Evolutionary conservation across 768 basidiomycete genomes (phyloP).

Genomic region (Tricholoma furcatifolium): DNA sequence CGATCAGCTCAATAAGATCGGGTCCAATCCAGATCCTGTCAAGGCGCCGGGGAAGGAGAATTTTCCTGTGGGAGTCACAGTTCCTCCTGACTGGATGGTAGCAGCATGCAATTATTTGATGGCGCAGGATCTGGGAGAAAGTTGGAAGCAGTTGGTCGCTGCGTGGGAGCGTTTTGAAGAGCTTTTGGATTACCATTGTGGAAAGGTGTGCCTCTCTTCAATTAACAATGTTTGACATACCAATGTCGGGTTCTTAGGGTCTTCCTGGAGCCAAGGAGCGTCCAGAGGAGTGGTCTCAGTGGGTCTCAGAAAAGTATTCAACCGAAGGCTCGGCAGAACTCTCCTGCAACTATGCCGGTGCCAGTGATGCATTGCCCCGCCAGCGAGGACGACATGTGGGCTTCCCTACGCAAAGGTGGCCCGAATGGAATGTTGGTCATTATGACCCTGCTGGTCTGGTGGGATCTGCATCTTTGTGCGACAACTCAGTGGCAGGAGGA

Average conservation of each 20-base stretch:
- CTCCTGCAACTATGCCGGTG: too few relatives aligned
- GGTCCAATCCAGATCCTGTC: too few relatives aligned
- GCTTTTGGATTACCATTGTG: background rate
- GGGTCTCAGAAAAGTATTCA: conserved; percentile 15
- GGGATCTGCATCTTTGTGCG: too few relatives aligned
- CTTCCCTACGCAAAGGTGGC: too few relatives aligned
- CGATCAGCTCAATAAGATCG: too few relatives aligned
- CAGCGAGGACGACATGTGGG: too few relatives aligned
- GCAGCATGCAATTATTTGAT: background rate
- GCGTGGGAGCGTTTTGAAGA: background rate
- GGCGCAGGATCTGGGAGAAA: background rate
- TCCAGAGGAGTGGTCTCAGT: conserved; percentile 14
- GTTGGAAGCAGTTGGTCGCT: background rate
- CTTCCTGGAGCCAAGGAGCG: background rate
- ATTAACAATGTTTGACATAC: background rate
- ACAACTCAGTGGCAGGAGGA: too few relatives aligned
- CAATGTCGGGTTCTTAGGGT: background rate
- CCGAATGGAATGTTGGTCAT: too few relatives aligned
- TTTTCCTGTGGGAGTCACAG: too few relatives aligned
- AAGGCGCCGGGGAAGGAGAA: background rate
- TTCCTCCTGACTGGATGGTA: background rate
- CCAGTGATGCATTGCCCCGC: too few relatives aligned
- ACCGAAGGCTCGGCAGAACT: conserved; percentile 9
- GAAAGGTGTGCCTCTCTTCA: background rate
- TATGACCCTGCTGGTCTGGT: too few relatives aligned